Percentiles rank a stretch among this genome's conserved stretches.
Evolutionary conservation across 176 grass and related monocot genomes (phyloP).

Genomic region (Raddia guianensis): DNA sequence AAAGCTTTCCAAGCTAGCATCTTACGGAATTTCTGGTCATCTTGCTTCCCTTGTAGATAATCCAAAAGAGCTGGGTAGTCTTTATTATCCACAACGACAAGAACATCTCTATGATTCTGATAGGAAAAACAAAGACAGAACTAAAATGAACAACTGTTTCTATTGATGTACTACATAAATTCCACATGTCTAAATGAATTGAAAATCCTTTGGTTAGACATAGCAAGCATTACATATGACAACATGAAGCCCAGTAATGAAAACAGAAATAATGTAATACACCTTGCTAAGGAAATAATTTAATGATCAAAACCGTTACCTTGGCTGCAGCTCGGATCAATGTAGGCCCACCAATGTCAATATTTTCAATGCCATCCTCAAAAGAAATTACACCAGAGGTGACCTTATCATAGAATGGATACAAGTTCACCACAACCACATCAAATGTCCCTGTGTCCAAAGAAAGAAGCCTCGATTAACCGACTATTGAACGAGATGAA

Average conservation of each 20-base stretch:
- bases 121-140: neutral
- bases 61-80: constrained; percentile 54
- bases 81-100: constrained; percentile 57
- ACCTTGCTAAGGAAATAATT: neutral
- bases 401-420: constrained; percentile 95
- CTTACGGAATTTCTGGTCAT: constrained; percentile 59
- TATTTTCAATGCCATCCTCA: constrained; percentile 94
- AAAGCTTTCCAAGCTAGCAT: constrained; percentile 81
- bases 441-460: constrained; percentile 77
- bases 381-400: constrained; percentile 74
- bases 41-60: constrained; percentile 53
- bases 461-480: constrained; percentile 20
- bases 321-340: constrained; percentile 94
- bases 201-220: neutral
- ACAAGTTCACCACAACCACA: constrained; percentile 94
- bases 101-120: constrained; percentile 60
- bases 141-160: neutral
- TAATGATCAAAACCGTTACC: constrained; percentile 43
- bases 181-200: neutral
- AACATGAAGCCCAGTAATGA: constrained; percentile 6
- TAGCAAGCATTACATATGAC: neutral
- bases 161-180: constrained; percentile 1
- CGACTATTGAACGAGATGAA: neutral
- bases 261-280: neutral
- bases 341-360: constrained; percentile 94